Evolutionary conservation across 2,329 filamentous ascomycete genomes (phyloP).

Genomic region (Nemania sp.): DNA sequence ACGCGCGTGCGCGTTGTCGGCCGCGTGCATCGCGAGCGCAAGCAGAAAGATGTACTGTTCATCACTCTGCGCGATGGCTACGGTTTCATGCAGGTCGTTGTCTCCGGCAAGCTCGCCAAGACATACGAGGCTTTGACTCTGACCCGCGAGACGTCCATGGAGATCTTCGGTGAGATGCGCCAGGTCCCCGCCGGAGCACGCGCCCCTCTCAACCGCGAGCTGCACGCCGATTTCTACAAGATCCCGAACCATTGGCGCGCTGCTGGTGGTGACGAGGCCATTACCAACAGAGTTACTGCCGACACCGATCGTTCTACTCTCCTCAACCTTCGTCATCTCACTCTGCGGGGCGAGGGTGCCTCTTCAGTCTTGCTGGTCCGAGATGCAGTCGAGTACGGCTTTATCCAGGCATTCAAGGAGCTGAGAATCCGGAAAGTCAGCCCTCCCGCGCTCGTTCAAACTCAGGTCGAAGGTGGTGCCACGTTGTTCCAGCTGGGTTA

Average conservation of each 20-base stretch:
- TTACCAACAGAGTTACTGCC: constrained; percentile 72
- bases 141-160: constrained; percentile 84
- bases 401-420: constrained; percentile 78
- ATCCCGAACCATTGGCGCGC: constrained; percentile 69
- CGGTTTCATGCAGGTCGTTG: constrained; percentile 69
- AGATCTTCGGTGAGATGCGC: constrained; percentile 81
- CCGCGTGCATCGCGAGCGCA: constrained; percentile 21
- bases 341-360: constrained; percentile 80
- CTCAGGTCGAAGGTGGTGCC: constrained; percentile 88
- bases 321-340: constrained; percentile 63
- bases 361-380: constrained; percentile 88
- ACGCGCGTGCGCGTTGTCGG: constrained; percentile 21
- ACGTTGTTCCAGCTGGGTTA: constrained; percentile 90
- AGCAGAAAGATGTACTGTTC: constrained; percentile 22
- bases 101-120: constrained; percentile 70
- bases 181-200: constrained; percentile 76
- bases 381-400: constrained; percentile 77
- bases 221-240: constrained; percentile 87
- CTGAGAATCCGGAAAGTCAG: constrained; percentile 79
- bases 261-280: constrained; percentile 84
- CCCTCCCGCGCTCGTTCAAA: constrained; percentile 90
- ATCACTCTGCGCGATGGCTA: constrained; percentile 52
- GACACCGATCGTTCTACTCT: constrained; percentile 47
- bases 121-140: constrained; percentile 90
- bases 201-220: constrained; percentile 81